These are phyloP conservation scores for Penicillium manginii DNA, from an alignment of 495 filamentous ascomycete species.

Conservation along the genomic window DNA sequence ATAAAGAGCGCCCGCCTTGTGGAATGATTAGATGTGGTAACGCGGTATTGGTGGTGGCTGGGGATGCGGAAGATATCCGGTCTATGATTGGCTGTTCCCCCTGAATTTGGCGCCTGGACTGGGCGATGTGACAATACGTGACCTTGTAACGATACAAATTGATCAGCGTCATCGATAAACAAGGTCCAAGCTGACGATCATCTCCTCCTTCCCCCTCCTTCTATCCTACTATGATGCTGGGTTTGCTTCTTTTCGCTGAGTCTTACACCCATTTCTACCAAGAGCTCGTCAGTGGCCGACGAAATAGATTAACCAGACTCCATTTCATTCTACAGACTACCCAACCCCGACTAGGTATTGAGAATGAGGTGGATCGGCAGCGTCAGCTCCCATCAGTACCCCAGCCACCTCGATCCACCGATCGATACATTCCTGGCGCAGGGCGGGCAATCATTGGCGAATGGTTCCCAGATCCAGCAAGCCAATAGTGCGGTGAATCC, in stretches of 20 bases:
- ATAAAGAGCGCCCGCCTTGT: slow-evolving; percentile 19
- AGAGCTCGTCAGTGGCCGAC: neutral
- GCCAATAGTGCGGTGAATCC: slow-evolving; percentile 21
- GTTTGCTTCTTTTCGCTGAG: neutral
- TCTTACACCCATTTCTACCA: neutral
- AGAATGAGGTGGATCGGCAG: slow-evolving; percentile 26
- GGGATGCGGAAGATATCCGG: slow-evolving; percentile 8
- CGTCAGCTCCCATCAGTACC: slow-evolving; percentile 28
- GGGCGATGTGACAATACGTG: slow-evolving; percentile 20
- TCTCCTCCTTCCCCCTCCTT: neutral
- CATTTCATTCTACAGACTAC: slow-evolving; percentile 9
- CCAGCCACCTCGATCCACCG: slow-evolving; percentile 34
- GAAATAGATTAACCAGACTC: neutral
- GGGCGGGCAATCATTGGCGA: slow-evolving; percentile 28
- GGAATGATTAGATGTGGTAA: slow-evolving; percentile 30
- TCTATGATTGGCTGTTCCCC: slow-evolving; percentile 25
- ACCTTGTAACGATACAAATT: slow-evolving; percentile 13
- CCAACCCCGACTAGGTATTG: slow-evolving; percentile 21
- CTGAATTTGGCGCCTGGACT: slow-evolving; percentile 26
- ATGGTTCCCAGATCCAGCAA: slow-evolving; percentile 18
- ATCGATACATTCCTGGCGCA: slow-evolving; percentile 24
- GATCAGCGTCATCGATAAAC: slow-evolving; percentile 22
- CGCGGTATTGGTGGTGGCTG: slow-evolving; percentile 35
- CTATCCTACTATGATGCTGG: too few species aligned
- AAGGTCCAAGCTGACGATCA: neutral